These are phyloP conservation scores for Ampelomyces quisqualis DNA, from an alignment of 2,329 filamentous ascomycete genomes.

Conservation along the genomic window DNA sequence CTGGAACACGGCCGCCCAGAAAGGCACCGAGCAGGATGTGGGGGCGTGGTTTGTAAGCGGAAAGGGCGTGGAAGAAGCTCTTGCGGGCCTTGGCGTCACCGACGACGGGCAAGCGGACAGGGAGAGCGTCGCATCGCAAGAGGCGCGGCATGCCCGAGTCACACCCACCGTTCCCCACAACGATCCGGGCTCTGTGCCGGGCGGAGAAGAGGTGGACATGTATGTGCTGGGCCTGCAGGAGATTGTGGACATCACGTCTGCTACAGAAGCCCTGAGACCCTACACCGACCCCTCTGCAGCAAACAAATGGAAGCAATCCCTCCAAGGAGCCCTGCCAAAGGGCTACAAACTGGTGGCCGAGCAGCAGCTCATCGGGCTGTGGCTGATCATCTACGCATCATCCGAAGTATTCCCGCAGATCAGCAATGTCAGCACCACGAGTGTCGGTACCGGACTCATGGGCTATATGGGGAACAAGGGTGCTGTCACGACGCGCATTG, in stretches of 20 bases:
- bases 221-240: constrained; percentile 93
- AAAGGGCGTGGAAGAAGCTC: constrained; percentile 64
- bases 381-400: constrained; percentile 83
- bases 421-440: constrained; percentile 76
- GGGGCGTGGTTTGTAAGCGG: constrained; percentile 84
- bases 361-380: constrained; percentile 82
- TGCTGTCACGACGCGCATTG: constrained; percentile 74
- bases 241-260: constrained; percentile 79
- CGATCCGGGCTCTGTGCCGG: constrained; percentile 53
- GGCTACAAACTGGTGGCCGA: constrained; percentile 77
- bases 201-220: constrained; percentile 72
- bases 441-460: constrained; percentile 83
- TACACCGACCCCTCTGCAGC: constrained; percentile 72
- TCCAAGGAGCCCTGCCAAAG: constrained; percentile 70
- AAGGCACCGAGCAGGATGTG: constrained; percentile 84
- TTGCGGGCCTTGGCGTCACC: constrained; percentile 55
- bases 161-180: constrained; percentile 48
- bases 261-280: constrained; percentile 73
- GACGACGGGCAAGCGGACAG: constrained; percentile 33
- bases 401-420: constrained; percentile 72
- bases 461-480: constrained; percentile 98
- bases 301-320: constrained; percentile 76
- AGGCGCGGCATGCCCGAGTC: constrained; percentile 49
- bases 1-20: constrained; percentile 89
- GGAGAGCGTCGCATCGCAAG: constrained; percentile 52